Percentiles rank a stretch among this genome's conserved stretches.
phyloP scores from a whole-genome alignment of 2,329 filamentous ascomycete genomes.

The Colletotrichum incanum region DNA sequence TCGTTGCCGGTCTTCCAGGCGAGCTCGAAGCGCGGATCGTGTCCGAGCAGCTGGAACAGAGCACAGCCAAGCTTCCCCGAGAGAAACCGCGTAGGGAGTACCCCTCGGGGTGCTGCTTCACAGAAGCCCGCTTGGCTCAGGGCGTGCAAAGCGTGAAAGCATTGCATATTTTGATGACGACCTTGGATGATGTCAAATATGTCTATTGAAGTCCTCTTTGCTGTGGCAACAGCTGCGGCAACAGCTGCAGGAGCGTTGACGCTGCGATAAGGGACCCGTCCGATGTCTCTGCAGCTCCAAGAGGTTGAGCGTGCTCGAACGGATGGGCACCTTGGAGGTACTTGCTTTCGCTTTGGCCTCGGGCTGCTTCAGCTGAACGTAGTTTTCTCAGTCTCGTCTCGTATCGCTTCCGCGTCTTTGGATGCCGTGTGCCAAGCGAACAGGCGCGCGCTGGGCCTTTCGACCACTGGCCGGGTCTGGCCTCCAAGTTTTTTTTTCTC shows the following conservation, averaged over 20 bases:
- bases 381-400: conserved; percentile 36
- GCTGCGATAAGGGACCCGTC: background rate
- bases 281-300: conserved; percentile 1
- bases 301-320: background rate
- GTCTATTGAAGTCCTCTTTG: background rate
- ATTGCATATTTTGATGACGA: conserved; percentile 2
- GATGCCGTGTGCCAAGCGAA: conserved; percentile 23
- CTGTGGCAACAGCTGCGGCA: background rate
- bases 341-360: conserved; percentile 24
- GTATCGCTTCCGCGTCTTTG: conserved; percentile 24
- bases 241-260: background rate
- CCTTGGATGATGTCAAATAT: background rate
- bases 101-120: background rate
- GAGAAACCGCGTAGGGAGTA: background rate
- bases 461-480: conserved; percentile 15
- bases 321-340: no score
- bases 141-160: background rate
- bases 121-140: background rate
- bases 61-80: background rate
- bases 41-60: conserved; percentile 26
- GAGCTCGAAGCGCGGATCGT: conserved; percentile 17
- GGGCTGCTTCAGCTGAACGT: conserved; percentile 16
- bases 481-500: background rate
- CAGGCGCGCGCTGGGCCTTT: conserved; percentile 24
- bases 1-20: conserved; percentile 23